phyloP scores from a whole-genome alignment of 2,329 filamentous ascomycete genomes.

The Coniella vitis region DNA sequence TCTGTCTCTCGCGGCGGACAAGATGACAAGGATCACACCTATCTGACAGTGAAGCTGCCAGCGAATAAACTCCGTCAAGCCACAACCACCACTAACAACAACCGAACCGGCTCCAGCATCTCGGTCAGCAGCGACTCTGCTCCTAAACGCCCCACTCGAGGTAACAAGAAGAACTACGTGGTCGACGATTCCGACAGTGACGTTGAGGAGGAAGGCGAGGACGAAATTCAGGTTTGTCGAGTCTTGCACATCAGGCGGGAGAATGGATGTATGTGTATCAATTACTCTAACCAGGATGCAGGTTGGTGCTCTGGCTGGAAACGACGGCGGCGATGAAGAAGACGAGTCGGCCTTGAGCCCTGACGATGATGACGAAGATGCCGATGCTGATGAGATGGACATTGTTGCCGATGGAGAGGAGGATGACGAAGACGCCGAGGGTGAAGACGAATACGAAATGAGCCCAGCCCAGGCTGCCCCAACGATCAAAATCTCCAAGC shows the following conservation, averaged over 20 bases:
- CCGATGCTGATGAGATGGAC: constrained; percentile 30
- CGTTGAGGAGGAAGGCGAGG: constrained; percentile 21
- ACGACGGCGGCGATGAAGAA: constrained; percentile 15
- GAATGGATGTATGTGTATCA: background rate
- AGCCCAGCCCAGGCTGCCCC: constrained; percentile 29
- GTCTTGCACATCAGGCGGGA: too few species aligned
- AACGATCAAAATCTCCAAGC: constrained; percentile 44
- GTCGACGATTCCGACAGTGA: constrained; percentile 40
- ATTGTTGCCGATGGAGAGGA: constrained; percentile 40
- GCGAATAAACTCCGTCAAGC: constrained; percentile 46
- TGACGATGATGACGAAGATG: constrained; percentile 35
- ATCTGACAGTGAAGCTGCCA: constrained; percentile 46
- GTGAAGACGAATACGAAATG: constrained; percentile 42
- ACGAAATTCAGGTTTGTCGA: constrained; percentile 19
- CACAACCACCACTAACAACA: constrained; percentile 32
- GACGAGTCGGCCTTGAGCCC: constrained; percentile 28
- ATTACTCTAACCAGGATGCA: constrained; percentile 23
- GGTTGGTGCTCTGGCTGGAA: constrained; percentile 21
- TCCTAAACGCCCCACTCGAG: constrained; percentile 44
- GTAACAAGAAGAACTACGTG: constrained; percentile 53
- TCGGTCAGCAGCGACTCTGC: constrained; percentile 34
- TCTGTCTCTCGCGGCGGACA: constrained; percentile 36
- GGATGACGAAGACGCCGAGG: constrained; percentile 38
- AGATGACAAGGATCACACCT: constrained; percentile 38
- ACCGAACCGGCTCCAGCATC: constrained; percentile 24